Percentiles rank a stretch among this genome's conserved stretches.
Conservation (phyloP, 805 yeast genomes). For the Kuraishia piskuri region DNA sequence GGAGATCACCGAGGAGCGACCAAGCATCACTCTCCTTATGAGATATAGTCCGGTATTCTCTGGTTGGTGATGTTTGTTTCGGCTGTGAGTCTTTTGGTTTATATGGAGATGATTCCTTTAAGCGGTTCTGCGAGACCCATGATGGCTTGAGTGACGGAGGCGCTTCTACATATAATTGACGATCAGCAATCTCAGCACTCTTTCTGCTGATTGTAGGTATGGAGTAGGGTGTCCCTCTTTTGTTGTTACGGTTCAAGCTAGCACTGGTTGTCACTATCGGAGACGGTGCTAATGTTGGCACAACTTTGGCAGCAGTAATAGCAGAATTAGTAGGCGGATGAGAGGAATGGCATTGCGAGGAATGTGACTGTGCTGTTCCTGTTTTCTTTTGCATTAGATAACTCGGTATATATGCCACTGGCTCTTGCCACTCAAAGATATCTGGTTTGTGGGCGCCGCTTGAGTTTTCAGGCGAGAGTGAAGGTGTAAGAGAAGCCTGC, state of each 20-base stretch:
- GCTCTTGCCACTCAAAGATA: not conserved
- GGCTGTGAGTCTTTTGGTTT: not conserved
- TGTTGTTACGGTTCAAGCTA: too few species aligned
- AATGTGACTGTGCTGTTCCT: too few species aligned
- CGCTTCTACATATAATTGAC: constrained; percentile 12
- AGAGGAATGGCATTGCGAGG: too few species aligned
- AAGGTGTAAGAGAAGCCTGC: not conserved
- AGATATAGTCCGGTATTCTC: not conserved
- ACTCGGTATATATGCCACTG: not conserved
- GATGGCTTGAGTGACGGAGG: constrained; percentile 7
- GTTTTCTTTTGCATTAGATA: not conserved
- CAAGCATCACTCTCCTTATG: not conserved
- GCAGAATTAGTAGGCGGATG: too few species aligned
- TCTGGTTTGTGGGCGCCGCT: not conserved
- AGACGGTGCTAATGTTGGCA: not conserved
- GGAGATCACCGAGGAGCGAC: constrained; percentile 5
- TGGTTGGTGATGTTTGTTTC: not conserved
- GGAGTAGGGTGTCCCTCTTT: not conserved
- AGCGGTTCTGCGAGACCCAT: constrained; percentile 6
- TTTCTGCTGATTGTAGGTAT: not conserved
- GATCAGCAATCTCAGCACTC: constrained; percentile 2
- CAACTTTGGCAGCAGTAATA: too few species aligned
- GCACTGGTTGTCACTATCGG: not conserved
- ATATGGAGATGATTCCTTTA: not conserved
- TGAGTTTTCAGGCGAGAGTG: too few species aligned